phyloP scores from a whole-genome alignment of 2,329 filamentous ascomycete genomes.

The Lasiodiplodia sp. region DNA sequence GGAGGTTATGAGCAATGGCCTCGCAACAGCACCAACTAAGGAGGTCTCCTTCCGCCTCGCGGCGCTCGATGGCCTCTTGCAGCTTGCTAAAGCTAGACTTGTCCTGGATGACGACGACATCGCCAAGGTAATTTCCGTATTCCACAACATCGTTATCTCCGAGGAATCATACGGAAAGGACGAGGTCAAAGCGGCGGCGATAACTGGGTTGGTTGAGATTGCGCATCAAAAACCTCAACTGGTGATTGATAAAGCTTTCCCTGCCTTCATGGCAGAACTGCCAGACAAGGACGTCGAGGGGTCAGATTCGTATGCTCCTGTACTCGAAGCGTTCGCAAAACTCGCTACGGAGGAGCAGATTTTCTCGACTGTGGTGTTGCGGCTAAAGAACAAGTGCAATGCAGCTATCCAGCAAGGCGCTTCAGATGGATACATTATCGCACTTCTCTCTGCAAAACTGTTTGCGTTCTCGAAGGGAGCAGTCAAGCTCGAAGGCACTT shows the following conservation, averaged over 20 bases:
- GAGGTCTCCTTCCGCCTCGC: conserved; percentile 59
- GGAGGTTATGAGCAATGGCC: conserved; percentile 52
- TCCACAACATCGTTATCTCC: conserved; percentile 67
- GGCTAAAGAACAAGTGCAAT: conserved; percentile 69
- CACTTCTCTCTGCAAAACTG: conserved; percentile 66
- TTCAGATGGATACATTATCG: conserved; percentile 62
- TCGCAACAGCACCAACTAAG: conserved; percentile 53
- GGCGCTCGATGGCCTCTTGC: conserved; percentile 53
- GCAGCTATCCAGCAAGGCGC: conserved; percentile 61
- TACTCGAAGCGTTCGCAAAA: conserved; percentile 69
- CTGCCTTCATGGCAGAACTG: conserved; percentile 69
- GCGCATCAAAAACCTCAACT: conserved; percentile 68
- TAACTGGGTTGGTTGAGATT: conserved; percentile 65
- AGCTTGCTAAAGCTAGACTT: conserved; percentile 51
- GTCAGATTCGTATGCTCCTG: conserved; percentile 57
- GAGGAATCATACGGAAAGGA: conserved; percentile 64
- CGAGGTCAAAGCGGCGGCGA: conserved; percentile 65
- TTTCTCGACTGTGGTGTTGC: conserved; percentile 68
- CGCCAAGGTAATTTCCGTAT: conserved; percentile 63
- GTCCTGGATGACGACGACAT: conserved; percentile 53
- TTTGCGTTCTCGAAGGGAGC: conserved; percentile 66
- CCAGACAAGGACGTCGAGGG: conserved; percentile 63
- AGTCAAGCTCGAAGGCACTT: conserved; percentile 56
- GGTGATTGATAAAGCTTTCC: conserved; percentile 70
- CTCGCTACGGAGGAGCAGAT: conserved; percentile 68